Evolutionary conservation across 164 flowering plant genomes (phyloP).

Genomic region (Magnolia kwangsiensis): DNA sequence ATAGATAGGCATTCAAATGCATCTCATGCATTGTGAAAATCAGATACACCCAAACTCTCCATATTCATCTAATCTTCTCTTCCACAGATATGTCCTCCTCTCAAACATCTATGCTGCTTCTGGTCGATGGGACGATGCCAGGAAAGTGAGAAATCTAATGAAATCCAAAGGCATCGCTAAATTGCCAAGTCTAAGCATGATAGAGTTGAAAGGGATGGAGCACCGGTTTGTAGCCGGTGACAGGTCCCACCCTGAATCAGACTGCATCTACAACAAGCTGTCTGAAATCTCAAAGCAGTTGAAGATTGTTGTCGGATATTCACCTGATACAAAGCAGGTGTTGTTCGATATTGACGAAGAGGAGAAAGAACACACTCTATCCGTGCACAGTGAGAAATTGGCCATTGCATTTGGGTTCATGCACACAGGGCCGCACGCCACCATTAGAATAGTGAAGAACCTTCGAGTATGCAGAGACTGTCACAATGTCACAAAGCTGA

Average conservation of each 20-base stretch:
- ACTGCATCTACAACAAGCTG: slow-evolving; percentile 18
- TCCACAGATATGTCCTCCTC: slow-evolving; percentile 27
- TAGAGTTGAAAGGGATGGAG: slow-evolving; percentile 28
- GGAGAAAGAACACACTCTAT: slow-evolving; percentile 27
- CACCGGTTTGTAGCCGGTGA: slow-evolving; percentile 30
- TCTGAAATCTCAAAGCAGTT: slow-evolving; percentile 21
- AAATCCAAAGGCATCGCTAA: slow-evolving; percentile 17
- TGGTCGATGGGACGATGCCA: slow-evolving; percentile 23
- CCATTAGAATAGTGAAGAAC: slow-evolving; percentile 25
- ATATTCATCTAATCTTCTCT: neutral
- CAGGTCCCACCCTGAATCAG: slow-evolving; percentile 21
- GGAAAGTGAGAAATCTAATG: slow-evolving; percentile 22
- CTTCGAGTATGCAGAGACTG: slow-evolving; percentile 25
- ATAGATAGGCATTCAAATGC: neutral
- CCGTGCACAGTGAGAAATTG: slow-evolving; percentile 34
- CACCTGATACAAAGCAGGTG: slow-evolving; percentile 26
- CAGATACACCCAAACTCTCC: neutral
- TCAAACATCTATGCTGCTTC: slow-evolving; percentile 26
- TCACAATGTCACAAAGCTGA: slow-evolving; percentile 27
- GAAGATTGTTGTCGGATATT: slow-evolving; percentile 20
- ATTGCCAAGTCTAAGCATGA: slow-evolving; percentile 27
- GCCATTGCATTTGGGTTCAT: slow-evolving; percentile 34
- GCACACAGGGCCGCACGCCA: slow-evolving; percentile 1
- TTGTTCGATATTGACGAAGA: slow-evolving; percentile 31
- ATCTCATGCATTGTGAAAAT: neutral